phyloP scores from a whole-genome alignment of 306 rosid genomes.

The Pterocarpus macrocarpus region DNA sequence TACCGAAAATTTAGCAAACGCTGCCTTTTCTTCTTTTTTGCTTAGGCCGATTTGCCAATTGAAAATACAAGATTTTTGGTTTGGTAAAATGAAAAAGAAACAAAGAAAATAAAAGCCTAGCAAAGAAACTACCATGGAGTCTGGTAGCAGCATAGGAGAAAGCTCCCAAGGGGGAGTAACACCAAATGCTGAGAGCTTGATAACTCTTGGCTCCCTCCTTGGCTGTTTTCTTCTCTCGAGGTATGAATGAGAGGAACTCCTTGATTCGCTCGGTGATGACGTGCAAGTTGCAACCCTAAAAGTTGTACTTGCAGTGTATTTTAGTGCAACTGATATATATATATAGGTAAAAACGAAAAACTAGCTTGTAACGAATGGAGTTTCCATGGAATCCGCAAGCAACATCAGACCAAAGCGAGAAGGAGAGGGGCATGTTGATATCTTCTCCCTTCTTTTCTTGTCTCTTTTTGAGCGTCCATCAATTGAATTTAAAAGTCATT shows the following conservation, averaged over 20 bases:
- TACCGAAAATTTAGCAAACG: no score
- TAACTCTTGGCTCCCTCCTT: no score
- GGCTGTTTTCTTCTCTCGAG: no score
- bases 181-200: no score
- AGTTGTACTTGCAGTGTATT: neutral
- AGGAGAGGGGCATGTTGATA: neutral
- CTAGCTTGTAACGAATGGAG: neutral
- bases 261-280: neutral
- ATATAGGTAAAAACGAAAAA: no score
- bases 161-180: no score
- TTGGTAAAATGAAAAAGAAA: neutral
- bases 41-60: no score
- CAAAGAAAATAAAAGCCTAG: neutral
- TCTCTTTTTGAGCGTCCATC: neutral
- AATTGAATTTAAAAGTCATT: no score
- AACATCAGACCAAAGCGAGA: no score
- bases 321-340: neutral
- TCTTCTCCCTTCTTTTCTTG: neutral
- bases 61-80: neutral
- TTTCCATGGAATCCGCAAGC: no score
- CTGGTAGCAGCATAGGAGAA: no score
- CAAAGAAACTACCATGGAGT: neutral
- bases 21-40: no score
- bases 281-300: neutral
- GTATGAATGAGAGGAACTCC: neutral